Conservation (phyloP, 2,329 filamentous ascomycete species). For the Mollisiaceae sp. region DNA sequence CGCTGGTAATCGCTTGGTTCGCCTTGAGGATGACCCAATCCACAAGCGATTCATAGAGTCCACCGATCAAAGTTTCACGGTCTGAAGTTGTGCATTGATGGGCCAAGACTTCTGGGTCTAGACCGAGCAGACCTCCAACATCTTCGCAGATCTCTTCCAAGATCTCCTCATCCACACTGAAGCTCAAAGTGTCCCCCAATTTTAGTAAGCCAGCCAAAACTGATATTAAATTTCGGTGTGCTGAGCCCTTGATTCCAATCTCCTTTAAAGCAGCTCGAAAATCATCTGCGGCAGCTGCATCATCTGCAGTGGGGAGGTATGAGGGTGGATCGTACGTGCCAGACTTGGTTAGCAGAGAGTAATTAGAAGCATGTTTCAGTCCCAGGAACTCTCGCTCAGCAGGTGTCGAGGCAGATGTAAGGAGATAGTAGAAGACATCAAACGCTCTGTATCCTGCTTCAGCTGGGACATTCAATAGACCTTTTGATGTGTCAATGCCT, state of each 20-base stretch:
- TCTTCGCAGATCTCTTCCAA: constrained; percentile 90
- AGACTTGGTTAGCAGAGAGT: constrained; percentile 79
- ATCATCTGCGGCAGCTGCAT: constrained; percentile 90
- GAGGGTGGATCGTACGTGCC: constrained; percentile 84
- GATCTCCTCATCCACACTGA: constrained; percentile 81
- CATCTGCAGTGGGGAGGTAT: constrained; percentile 91
- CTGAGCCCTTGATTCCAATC: constrained; percentile 89
- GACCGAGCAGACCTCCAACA: constrained; percentile 80
- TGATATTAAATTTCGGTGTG: constrained; percentile 83
- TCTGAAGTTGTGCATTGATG: constrained; percentile 84
- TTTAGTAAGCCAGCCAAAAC: constrained; percentile 86
- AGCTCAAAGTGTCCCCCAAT: constrained; percentile 87
- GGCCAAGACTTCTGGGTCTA: constrained; percentile 83
- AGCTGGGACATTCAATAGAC: constrained; percentile 78
- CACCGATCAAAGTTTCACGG: constrained; percentile 79
- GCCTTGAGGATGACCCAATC: constrained; percentile 93
- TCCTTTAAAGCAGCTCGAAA: constrained; percentile 85
- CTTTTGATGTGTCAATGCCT: constrained; percentile 83
- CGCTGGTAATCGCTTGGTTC: constrained; percentile 80
- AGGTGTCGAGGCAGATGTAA: constrained; percentile 87
- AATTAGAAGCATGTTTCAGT: constrained; percentile 76
- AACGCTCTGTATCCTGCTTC: constrained; percentile 89
- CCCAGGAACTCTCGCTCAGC: constrained; percentile 88
- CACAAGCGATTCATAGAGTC: constrained; percentile 90
- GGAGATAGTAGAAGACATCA: constrained; percentile 96